Percentiles rank a stretch among this genome's conserved stretches.
Conservation (phyloP, 2,329 filamentous ascomycete species). For the Neofusicoccum kwambonambiense region DNA sequence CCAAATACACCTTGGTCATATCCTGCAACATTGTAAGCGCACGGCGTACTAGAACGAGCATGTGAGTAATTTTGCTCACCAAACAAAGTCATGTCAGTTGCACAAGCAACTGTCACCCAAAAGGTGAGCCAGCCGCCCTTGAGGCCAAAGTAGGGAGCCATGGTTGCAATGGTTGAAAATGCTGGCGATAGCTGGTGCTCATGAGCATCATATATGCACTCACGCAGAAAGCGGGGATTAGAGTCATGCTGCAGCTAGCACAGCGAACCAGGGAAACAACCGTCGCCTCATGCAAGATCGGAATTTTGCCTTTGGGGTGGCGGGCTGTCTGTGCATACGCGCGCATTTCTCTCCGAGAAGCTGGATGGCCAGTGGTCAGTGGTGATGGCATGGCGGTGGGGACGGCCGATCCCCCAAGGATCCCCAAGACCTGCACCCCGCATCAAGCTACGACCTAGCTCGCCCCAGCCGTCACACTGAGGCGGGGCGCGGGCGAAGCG, state of each 20-base stretch:
- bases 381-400: background rate
- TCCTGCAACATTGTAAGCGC: background rate
- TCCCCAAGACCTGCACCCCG: constrained; percentile 6
- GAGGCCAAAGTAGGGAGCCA: constrained; percentile 51
- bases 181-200: background rate
- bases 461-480: background rate
- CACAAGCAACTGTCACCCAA: constrained; percentile 53
- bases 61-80: constrained; percentile 24
- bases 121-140: constrained; percentile 57
- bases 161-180: background rate
- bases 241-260: background rate
- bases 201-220: background rate
- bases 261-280: background rate
- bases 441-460: background rate
- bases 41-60: constrained; percentile 27
- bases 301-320: background rate
- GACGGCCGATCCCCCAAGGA: background rate
- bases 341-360: background rate
- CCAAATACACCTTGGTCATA: constrained; percentile 56
- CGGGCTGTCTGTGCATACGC: background rate
- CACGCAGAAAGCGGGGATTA: background rate
- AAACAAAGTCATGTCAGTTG: constrained; percentile 51
- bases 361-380: background rate
- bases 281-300: background rate
- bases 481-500: background rate